Base-by-base conservation (phyloP, 805 yeast species). In the Wickerhamiella siamensis region DNA sequence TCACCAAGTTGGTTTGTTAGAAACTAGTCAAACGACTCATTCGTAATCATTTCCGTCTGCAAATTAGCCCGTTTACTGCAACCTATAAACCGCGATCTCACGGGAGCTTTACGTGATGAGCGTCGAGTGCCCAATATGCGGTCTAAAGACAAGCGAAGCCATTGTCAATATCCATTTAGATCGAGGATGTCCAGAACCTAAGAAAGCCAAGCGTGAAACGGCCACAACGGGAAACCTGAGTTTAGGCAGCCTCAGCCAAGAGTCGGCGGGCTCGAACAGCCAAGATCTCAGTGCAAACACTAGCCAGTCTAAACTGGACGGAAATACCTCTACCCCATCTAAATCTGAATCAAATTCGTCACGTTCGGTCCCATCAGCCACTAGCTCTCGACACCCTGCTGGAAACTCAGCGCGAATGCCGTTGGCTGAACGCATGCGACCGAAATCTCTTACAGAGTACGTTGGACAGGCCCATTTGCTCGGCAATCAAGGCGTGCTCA, bases 381-480 rank as follows among this genome's bases (percentile, higher is more conserved):
- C 39, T 36, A 22, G 24, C 36, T 19, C 33, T n/a, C n/a, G n/a
- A n/a, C 29, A 33, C 27, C 36, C n/a, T 16, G 19, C n/a, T 19
- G 22, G 21, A 14, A 8, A 16, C 14, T 18, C 26, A 12, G 33
- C 33, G 14, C 22, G 31, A 2, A 47, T 46, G 21, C 83, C 95
- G 1, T 61, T 87, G 17, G 79, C 93, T 2, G 95, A 84, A 54
- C 67, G 75, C 39, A 66, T 84, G n/a, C 66, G 97, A n/a, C 99
- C 99, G 0, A 62, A 60, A 9, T 60, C 65, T 0, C 60, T 91
- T 21, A 67, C 68, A 3, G 83, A 79, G 3, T 86, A 77, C 54
- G 70, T 88, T 19, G 99, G 99, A 0, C 99, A 91, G 60, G 63
- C 66, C 12, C 94, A 87, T 60, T 60, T 91, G 2, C 65, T 88